Conservation (phyloP, 108 stramenopile species). For the Skeletonema marinoi region DNA sequence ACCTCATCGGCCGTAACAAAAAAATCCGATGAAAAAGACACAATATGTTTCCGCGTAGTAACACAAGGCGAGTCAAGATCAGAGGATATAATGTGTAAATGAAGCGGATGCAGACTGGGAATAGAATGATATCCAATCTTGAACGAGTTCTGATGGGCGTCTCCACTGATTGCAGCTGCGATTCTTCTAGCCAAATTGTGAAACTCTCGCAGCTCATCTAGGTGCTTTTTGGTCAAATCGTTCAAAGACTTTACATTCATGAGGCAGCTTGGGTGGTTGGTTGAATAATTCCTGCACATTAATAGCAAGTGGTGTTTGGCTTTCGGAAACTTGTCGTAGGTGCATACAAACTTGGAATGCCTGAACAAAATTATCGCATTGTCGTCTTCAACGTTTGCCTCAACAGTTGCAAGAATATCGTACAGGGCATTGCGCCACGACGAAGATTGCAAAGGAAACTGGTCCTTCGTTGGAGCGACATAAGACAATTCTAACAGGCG, state of each 20-base stretch:
- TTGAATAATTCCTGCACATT: constrained; percentile 2
- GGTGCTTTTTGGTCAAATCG: constrained; percentile 31
- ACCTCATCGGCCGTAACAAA: constrained; percentile 19
- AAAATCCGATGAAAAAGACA: constrained; percentile 26
- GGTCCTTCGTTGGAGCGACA: constrained; percentile 9
- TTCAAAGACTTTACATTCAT: constrained; percentile 10
- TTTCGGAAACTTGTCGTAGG: constrained; percentile 39
- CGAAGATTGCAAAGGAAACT: constrained; percentile 14
- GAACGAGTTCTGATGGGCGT: background rate
- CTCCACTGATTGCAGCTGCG: background rate
- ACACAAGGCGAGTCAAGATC: constrained; percentile 27
- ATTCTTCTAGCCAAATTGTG: constrained; percentile 18
- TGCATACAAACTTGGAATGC: constrained; percentile 28
- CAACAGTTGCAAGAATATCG: constrained; percentile 12
- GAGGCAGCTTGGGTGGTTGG: background rate
- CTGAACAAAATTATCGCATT: constrained; percentile 24
- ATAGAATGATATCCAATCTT: constrained; percentile 35
- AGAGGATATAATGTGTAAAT: constrained; percentile 37
- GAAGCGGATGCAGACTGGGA: constrained; percentile 29
- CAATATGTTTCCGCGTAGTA: constrained; percentile 12
- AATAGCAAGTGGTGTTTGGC: constrained; percentile 35
- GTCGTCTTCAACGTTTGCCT: background rate
- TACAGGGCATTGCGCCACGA: constrained; percentile 16
- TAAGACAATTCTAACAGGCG: background rate
- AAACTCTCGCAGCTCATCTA: constrained; percentile 27